Base-by-base conservation (phyloP, 106 monocot species). In the Narthecium ossifragum region DNA sequence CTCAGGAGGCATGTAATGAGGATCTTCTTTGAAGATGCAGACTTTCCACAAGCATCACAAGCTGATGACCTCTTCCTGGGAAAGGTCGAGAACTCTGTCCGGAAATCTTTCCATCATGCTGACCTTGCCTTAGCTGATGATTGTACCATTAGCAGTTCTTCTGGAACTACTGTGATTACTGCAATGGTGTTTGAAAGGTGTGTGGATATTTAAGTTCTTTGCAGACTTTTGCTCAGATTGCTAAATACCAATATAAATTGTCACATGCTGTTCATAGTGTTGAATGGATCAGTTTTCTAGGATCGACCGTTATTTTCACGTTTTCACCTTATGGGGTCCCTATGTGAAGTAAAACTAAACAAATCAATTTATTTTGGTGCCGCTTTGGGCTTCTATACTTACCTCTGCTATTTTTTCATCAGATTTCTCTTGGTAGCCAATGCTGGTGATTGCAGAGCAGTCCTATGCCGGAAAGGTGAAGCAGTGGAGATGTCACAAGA, bases 141-240 rank as follows among this genome's bases (percentile, higher is more conserved):
- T 25, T 66, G 63, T 32, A 65, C 71, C 4, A 34, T 91, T 37
- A 85, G 60, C 57, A 61, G 60, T 26, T 85, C 82, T 8, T 79
- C 82, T 60, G 90, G 90, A 26, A 82, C 90, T n/a, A 91, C 90
- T 1, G 90, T 79, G 0, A 70, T 91, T 3, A 59, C 85, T 4
- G 85, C 79, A 43, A 46, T 91, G 13, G 55, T 91, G 8, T 64
- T 91, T 70, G 90, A 79, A 64, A 82, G 76, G 90, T 85, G n/a
- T 9, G 59, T 59, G 20, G n/a, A n/a, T n/a, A n/a, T n/a, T n/a
- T n/a, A n/a, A n/a, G n/a, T n/a, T n/a, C n/a, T n/a, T n/a, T n/a
- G n/a, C n/a, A n/a, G n/a, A n/a, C n/a, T n/a, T n/a, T n/a, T n/a
- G n/a, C n/a, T n/a, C n/a, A n/a, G n/a, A n/a, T n/a, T n/a, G n/a